These are phyloP conservation scores for Letharia columbiana DNA, from an alignment of 495 filamentous ascomycete species.

Conservation along the genomic window DNA sequence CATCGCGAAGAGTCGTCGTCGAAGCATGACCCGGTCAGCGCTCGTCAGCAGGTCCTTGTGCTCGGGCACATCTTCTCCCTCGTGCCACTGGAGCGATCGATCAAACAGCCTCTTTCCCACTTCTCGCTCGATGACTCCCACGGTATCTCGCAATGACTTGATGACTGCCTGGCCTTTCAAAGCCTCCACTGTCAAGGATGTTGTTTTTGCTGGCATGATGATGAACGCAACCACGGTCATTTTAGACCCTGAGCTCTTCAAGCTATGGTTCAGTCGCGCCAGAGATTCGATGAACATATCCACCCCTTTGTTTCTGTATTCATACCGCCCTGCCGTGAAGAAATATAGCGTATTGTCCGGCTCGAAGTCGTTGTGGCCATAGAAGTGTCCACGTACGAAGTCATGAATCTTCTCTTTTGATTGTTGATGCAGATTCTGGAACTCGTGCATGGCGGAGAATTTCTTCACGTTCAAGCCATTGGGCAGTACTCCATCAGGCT, in stretches of 20 bases:
- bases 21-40: slow-evolving; percentile 86
- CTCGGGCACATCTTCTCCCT: slow-evolving; percentile 84
- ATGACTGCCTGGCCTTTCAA: slow-evolving; percentile 95
- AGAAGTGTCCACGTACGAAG: slow-evolving; percentile 97
- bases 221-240: slow-evolving; percentile 97
- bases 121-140: slow-evolving; percentile 79
- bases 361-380: slow-evolving; percentile 95
- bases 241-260: slow-evolving; percentile 78
- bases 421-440: slow-evolving; percentile 95
- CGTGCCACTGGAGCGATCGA: slow-evolving; percentile 84
- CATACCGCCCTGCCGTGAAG: slow-evolving; percentile 93
- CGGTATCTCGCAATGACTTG: slow-evolving; percentile 87
- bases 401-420: slow-evolving; percentile 96
- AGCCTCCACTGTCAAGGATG: slow-evolving; percentile 89
- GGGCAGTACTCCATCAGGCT: slow-evolving; percentile 91
- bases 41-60: slow-evolving; percentile 90
- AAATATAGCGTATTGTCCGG: slow-evolving; percentile 96
- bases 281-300: slow-evolving; percentile 99
- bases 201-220: slow-evolving; percentile 98
- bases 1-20: slow-evolving; percentile 89
- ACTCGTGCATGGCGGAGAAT: slow-evolving; percentile 97
- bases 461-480: slow-evolving; percentile 98
- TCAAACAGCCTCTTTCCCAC: slow-evolving; percentile 94
- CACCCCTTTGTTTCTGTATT: slow-evolving; percentile 96
- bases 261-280: slow-evolving; percentile 83